Evolutionary conservation across 257 asterid genomes (phyloP).

Genomic region (Cruciata laevipes): DNA sequence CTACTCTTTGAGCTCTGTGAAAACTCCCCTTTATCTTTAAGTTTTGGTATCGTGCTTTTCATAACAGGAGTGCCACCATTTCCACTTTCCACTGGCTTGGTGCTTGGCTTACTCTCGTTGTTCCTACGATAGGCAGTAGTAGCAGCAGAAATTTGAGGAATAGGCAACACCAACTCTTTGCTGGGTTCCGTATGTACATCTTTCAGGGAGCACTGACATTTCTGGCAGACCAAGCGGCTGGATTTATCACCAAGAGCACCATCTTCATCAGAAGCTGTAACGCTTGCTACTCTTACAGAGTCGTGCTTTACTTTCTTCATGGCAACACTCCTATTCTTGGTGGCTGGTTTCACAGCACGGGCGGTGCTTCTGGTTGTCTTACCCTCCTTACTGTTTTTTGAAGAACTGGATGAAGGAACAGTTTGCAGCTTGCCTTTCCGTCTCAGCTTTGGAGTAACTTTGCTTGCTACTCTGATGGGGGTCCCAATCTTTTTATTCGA

Average conservation of each 20-base stretch:
- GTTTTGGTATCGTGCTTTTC: constrained; percentile 31
- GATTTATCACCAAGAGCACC: constrained; percentile 22
- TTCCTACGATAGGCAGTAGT: constrained; percentile 20
- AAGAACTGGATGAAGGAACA: constrained; percentile 39
- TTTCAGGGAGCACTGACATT: constrained; percentile 66
- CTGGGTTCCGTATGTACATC: constrained; percentile 31
- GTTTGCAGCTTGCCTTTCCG: constrained; percentile 48
- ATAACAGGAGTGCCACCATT: constrained; percentile 20
- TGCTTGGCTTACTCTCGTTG: constrained; percentile 20
- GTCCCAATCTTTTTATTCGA: constrained; percentile 26
- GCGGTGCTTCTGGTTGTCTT: constrained; percentile 38
- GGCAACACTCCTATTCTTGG: constrained; percentile 45
- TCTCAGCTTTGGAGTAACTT: constrained; percentile 44
- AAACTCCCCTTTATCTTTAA: constrained; percentile 53
- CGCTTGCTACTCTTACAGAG: constrained; percentile 18
- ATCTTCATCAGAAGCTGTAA: constrained; percentile 22
- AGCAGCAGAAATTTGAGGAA: constrained; percentile 14
- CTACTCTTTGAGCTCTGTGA: constrained; percentile 88
- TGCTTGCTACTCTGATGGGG: constrained; percentile 35
- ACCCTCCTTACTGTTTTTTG: constrained; percentile 43
- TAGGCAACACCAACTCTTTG: constrained; percentile 19
- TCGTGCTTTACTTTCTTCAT: constrained; percentile 53
- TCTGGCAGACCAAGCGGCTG: constrained; percentile 57
- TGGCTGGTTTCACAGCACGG: constrained; percentile 51
- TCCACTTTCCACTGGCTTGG: constrained; percentile 22